A percentile compares a stretch with the other conserved stretches of the same genome.
Conservation (phyloP, 805 yeast genomes). For the Cyberlindnera maritima region DNA sequence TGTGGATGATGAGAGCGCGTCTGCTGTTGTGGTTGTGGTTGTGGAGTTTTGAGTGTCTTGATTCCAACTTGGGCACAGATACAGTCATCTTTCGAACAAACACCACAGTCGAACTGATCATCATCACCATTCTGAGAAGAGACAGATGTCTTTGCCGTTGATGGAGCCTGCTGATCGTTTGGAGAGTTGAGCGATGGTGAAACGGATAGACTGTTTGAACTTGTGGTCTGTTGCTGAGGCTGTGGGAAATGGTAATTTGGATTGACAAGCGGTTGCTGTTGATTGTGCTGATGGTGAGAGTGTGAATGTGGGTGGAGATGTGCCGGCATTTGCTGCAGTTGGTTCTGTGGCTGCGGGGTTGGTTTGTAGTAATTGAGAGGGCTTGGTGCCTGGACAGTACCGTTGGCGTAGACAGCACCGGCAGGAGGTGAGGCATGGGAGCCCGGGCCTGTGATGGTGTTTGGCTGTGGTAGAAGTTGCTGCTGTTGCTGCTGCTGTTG, state of each 20-base stretch:
- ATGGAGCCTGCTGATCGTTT: conserved; percentile 13
- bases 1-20: conserved; percentile 1
- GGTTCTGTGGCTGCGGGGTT: conserved; percentile 31
- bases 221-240: conserved; percentile 11
- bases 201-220: conserved; percentile 36
- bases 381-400: conserved; percentile 25
- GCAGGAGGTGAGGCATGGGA: conserved; percentile 15
- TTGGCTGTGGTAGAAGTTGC: conserved; percentile 10
- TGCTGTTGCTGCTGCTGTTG: conserved; percentile 9
- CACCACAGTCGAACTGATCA: conserved; percentile 47
- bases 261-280: conserved; percentile 2
- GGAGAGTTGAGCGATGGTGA: conserved; percentile 38
- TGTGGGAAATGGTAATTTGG: conserved; percentile 10
- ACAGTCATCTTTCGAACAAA: conserved; percentile 68
- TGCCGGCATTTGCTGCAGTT: not conserved
- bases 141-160: conserved; percentile 22
- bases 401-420: conserved; percentile 26
- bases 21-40: not conserved
- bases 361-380: conserved; percentile 47
- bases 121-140: conserved; percentile 21
- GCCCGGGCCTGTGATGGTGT: conserved; percentile 16
- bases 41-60: conserved; percentile 15
- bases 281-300: not conserved
- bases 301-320: not conserved
- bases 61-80: conserved; percentile 49